phyloP scores from a whole-genome alignment of 1,284 basidiomycete genomes.

The Agaricales sp. region DNA sequence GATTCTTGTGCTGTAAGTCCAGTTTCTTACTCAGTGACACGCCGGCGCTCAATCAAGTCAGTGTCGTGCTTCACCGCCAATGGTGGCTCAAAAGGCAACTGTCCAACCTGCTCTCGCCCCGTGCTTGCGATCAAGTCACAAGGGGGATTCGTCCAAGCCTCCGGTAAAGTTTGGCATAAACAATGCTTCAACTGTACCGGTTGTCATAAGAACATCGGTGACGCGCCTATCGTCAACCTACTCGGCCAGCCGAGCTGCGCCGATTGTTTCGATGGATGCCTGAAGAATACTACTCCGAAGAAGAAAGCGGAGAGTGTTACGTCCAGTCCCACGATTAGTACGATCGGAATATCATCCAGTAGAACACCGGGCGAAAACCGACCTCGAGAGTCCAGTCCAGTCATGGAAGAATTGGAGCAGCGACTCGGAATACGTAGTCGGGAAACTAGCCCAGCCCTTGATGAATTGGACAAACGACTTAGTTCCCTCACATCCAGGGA shows the following conservation, averaged over 20 bases:
- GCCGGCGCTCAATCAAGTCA: background rate
- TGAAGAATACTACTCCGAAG: slow-evolving; percentile 38
- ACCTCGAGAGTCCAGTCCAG: slow-evolving; percentile 39
- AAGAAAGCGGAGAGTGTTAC: slow-evolving; percentile 23
- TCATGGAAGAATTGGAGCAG: slow-evolving; percentile 46
- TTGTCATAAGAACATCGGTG: slow-evolving; percentile 61
- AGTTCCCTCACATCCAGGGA: slow-evolving; percentile 15
- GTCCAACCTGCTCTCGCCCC: slow-evolving; percentile 51
- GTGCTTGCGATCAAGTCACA: slow-evolving; percentile 67
- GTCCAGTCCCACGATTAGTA: slow-evolving; percentile 27
- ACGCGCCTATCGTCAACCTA: slow-evolving; percentile 71
- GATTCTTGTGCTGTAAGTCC: slow-evolving; percentile 53
- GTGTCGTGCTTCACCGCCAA: slow-evolving; percentile 47
- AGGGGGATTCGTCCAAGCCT: slow-evolving; percentile 63
- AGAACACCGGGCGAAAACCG: slow-evolving; percentile 20
- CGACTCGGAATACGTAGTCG: slow-evolving; percentile 46
- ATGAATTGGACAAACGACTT: slow-evolving; percentile 37
- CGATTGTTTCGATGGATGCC: slow-evolving; percentile 66
- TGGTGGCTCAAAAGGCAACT: slow-evolving; percentile 68
- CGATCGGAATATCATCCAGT: slow-evolving; percentile 17
- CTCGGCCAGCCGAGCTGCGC: slow-evolving; percentile 66
- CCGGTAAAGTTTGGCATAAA: slow-evolving; percentile 66
- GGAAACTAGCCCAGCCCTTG: slow-evolving; percentile 53
- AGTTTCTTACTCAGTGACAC: background rate
- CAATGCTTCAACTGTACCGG: slow-evolving; percentile 65